Evolutionary conservation across 2,329 filamentous ascomycete species (phyloP).

Genomic region (Pseudocercospora macadamiae): DNA sequence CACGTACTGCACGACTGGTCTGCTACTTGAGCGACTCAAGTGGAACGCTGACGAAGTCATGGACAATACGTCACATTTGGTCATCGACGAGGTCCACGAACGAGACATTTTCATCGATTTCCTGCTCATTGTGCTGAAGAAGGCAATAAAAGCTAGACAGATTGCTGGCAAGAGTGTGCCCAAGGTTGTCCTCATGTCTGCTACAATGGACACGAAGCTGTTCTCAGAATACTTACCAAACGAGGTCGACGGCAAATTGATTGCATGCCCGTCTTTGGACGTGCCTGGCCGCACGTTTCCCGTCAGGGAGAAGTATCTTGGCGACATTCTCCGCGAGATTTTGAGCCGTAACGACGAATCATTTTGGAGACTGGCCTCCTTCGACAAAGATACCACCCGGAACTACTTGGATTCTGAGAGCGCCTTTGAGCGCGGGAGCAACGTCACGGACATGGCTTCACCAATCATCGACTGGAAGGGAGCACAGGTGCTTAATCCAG

Average conservation of each 20-base stretch:
- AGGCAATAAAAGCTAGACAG: slow-evolving; percentile 42
- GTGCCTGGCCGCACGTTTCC: slow-evolving; percentile 51
- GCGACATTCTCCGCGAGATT: slow-evolving; percentile 43
- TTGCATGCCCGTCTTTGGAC: slow-evolving; percentile 45
- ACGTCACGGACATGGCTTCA: background rate
- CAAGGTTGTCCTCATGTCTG: slow-evolving; percentile 55
- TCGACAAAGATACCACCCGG: slow-evolving; percentile 16
- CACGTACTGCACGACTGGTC: slow-evolving; percentile 56
- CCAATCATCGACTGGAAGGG: slow-evolving; percentile 46
- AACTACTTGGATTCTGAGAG: slow-evolving; percentile 29
- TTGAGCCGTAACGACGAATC: slow-evolving; percentile 28
- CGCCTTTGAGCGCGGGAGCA: slow-evolving; percentile 25
- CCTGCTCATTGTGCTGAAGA: slow-evolving; percentile 51
- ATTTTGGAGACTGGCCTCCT: slow-evolving; percentile 15
- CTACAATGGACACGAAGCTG: slow-evolving; percentile 50
- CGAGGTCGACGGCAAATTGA: slow-evolving; percentile 34
- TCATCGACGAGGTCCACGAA: slow-evolving; percentile 58
- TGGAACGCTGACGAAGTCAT: slow-evolving; percentile 44
- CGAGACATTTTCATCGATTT: slow-evolving; percentile 51
- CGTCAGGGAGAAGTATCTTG: slow-evolving; percentile 48
- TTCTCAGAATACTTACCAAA: slow-evolving; percentile 50
- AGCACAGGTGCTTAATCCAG: slow-evolving; percentile 21
- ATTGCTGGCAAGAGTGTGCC: slow-evolving; percentile 40
- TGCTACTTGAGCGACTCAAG: slow-evolving; percentile 51
- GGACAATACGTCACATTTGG: slow-evolving; percentile 49